A percentile compares a stretch with the other conserved stretches of the same genome.
Evolutionary conservation across 768 basidiomycete species (phyloP).

Genomic region (Lentinula detonsa): DNA sequence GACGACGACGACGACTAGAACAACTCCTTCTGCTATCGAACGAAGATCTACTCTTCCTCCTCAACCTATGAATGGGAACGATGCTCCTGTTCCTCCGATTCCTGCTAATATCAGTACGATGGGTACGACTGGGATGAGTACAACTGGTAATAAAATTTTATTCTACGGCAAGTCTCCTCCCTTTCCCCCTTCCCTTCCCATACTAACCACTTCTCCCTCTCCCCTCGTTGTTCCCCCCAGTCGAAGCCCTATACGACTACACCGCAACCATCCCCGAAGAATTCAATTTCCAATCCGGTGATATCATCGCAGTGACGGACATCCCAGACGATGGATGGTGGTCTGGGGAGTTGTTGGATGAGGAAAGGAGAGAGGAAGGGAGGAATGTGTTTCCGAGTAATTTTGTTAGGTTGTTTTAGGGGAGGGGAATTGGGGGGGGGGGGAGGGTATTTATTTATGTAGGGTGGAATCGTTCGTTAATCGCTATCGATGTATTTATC

Average conservation of each 20-base stretch:
- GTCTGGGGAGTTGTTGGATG: slow-evolving; percentile 48
- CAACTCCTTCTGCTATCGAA: slow-evolving; percentile 16
- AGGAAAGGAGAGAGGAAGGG: slow-evolving; percentile 35
- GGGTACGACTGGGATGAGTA: not conserved
- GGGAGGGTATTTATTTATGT: no score
- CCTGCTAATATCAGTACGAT: not conserved
- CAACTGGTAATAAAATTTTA: not conserved
- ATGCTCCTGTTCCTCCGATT: not conserved
- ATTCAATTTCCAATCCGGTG: slow-evolving; percentile 63
- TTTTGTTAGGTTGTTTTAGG: slow-evolving; percentile 40
- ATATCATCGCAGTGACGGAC: slow-evolving; percentile 60
- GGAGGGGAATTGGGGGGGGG: no score
- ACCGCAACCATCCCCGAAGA: slow-evolving; percentile 49
- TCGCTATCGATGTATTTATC: no score
- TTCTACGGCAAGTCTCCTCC: not conserved
- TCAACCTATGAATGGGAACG: not conserved
- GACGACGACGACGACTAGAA: slow-evolving; percentile 12
- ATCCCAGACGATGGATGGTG: slow-evolving; percentile 70
- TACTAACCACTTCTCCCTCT: no score
- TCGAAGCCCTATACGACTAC: slow-evolving; percentile 55
- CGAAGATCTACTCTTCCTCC: not conserved
- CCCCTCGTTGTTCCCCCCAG: slow-evolving; percentile 18
- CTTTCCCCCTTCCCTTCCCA: not conserved
- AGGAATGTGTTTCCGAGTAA: slow-evolving; percentile 47
- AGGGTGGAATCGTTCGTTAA: no score